A percentile compares a stretch with the other conserved stretches of the same genome.
These are phyloP conservation scores for Nannochloris sp. DNA, from an alignment of 139 green algal species.

Conservation along the genomic window DNA sequence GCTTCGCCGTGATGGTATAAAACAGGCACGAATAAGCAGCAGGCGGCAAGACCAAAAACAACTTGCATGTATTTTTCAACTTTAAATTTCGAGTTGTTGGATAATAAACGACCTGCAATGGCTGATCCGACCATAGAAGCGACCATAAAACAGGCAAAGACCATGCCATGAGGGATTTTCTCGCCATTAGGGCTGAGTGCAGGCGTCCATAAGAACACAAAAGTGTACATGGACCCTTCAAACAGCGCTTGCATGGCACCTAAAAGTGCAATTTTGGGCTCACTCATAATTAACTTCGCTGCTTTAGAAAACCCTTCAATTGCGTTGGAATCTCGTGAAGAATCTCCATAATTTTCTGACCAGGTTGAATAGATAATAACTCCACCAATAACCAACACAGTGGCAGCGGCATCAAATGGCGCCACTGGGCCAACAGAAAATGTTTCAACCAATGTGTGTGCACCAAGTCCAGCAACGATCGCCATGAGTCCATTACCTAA, in stretches of 20 bases:
- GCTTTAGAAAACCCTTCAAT: constrained; percentile 49
- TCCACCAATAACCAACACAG: constrained; percentile 72
- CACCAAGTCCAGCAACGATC: constrained; percentile 83
- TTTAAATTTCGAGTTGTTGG: constrained; percentile 25
- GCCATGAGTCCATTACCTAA: constrained; percentile 94
- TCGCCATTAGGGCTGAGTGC: constrained; percentile 75
- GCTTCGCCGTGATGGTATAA: constrained; percentile 16
- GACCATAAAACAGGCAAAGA: constrained; percentile 96
- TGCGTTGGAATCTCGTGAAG: constrained; percentile 19
- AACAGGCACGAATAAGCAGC: constrained; percentile 53
- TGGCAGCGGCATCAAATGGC: constrained; percentile 87
- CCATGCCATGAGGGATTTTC: constrained; percentile 89
- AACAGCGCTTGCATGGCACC: constrained; percentile 91
- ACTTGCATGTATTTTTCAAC: constrained; percentile 79
- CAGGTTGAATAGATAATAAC: constrained; percentile 72
- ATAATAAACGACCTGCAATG: constrained; percentile 50
- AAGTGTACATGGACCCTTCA: constrained; percentile 96
- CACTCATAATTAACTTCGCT: constrained; percentile 35
- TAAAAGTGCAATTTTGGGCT: constrained; percentile 70
- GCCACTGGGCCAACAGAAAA: constrained; percentile 78
- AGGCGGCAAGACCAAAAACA: constrained; percentile 62
- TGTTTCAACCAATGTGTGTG: constrained; percentile 76
- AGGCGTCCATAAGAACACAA: constrained; percentile 97
- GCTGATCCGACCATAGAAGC: constrained; percentile 79
- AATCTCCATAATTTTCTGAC: constrained; percentile 91